Evolutionary conservation across 495 filamentous ascomycete genomes (phyloP), one percentile per base, ranked within the genome.

Genomic region (Sabuloglossum arenarium): DNA sequence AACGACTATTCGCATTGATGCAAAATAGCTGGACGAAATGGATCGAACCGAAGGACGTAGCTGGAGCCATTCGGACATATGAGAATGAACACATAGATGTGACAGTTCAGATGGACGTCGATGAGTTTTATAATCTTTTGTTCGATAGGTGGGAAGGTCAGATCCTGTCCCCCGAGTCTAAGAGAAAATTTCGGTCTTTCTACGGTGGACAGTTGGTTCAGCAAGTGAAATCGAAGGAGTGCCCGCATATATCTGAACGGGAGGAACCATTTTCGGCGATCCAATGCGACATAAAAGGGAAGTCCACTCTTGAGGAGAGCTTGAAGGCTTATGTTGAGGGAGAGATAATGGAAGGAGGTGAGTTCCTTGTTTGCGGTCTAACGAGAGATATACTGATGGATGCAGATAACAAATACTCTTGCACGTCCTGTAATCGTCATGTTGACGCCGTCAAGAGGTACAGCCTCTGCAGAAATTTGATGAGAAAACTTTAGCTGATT

Each of bases 281-380:
- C 56, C 87, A 95, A 59, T 94, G 90, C 66, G 93, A 95, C 60
- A 94, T 99, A 60, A 91, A 94, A 64, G 91, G 91, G 46, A 99
- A 96, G 66, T 75, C 71, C 6, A 80, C 69, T 31, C 76, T 99
- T 0, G 73, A 85, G 58, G 88, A 97, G 56, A 96, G 91, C 64
- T 70, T 99, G 12, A 79, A 86, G 62, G 88, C 90, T 6, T 97
- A 94, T 65, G 89, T 97, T 12, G 85, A 90, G 63, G 91, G 91
- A 1, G 93, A 99, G 63, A 80, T 91, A 46, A 91, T 97, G 89
- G 88, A 93, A 75, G 91, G 91, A 62, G 82, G 81, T 83, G 56
- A 54, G 78, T 56, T 29, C 3, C 14, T 50, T 3, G 31, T 2
- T 12, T 23, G 24, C 1, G 5, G 24, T 14, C 19, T 12, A 1